These are phyloP conservation scores for Coccomyxa subellipsoidea DNA, from an alignment of 163 green algal species.

Conservation along the genomic window DNA sequence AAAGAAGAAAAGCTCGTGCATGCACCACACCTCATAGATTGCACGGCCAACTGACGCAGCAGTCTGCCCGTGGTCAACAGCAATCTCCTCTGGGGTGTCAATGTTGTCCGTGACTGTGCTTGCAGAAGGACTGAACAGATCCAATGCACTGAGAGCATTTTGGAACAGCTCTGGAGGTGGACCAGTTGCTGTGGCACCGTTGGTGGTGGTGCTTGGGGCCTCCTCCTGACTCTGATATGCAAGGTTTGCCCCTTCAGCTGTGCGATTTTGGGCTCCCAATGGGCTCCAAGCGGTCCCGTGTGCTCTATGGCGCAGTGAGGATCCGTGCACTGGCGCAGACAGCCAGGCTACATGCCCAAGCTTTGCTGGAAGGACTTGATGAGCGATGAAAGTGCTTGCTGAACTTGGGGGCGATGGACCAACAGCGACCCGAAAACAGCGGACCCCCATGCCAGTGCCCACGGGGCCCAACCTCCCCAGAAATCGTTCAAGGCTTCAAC, in stretches of 20 bases:
- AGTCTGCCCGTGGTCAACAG: constrained; percentile 18
- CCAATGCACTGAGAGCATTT: constrained; percentile 33
- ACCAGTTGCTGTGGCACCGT: background rate
- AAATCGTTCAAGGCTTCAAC: too few relatives aligned
- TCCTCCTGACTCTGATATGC: background rate
- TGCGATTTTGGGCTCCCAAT: background rate
- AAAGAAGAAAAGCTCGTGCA: background rate
- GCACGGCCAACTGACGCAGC: constrained; percentile 33
- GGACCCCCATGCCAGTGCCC: background rate
- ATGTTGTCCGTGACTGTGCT: background rate
- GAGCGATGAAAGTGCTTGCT: background rate
- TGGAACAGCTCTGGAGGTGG: constrained; percentile 30
- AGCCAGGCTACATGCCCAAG: background rate
- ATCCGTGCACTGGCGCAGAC: background rate
- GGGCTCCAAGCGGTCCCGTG: too few relatives aligned
- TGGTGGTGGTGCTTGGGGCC: background rate
- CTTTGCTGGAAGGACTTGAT: background rate
- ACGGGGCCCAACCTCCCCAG: background rate
- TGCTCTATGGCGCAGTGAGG: background rate
- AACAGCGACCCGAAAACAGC: background rate
- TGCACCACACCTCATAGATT: constrained; percentile 41
- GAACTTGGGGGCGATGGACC: background rate
- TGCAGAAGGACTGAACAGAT: constrained; percentile 24
- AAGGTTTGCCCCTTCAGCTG: background rate
- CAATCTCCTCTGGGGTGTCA: constrained; percentile 28